Evolutionary conservation across 1,284 basidiomycete species (phyloP).

Genomic region (Ustanciosporium gigantosporum): DNA sequence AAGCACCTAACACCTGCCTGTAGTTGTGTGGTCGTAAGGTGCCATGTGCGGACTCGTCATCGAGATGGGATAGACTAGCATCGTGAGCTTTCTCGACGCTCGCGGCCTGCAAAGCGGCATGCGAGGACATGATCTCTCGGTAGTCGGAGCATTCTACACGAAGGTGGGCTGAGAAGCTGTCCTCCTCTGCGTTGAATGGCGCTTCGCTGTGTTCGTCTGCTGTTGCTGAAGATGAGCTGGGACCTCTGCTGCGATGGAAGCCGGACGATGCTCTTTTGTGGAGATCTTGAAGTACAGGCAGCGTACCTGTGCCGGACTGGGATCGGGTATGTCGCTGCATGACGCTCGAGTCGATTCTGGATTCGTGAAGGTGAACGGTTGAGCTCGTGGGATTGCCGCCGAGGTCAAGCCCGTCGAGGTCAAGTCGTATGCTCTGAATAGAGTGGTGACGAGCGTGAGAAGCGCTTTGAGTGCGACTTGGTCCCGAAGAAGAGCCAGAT

Average conservation of each 20-base stretch:
- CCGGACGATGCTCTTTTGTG: no score
- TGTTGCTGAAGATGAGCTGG: neutral
- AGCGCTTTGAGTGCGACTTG: neutral
- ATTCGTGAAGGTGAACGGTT: neutral
- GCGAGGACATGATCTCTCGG: constrained; percentile 42
- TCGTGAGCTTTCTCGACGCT: constrained; percentile 4
- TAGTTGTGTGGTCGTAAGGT: constrained; percentile 3
- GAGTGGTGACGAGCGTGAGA: constrained; percentile 6
- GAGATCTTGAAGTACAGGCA: neutral
- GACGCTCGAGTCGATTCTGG: neutral
- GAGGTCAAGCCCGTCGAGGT: constrained; percentile 50
- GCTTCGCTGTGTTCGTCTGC: neutral
- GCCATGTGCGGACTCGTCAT: neutral
- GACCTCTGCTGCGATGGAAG: neutral
- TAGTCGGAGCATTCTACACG: constrained; percentile 46
- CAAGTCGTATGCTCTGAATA: constrained; percentile 32
- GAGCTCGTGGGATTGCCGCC: constrained; percentile 13
- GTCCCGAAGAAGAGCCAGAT: neutral
- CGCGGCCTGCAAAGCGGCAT: constrained; percentile 29
- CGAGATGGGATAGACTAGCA: neutral
- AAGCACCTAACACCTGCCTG: constrained; percentile 34
- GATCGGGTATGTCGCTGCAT: constrained; percentile 9
- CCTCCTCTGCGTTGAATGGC: constrained; percentile 11
- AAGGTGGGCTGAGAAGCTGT: constrained; percentile 49
- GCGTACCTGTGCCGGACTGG: constrained; percentile 10